A percentile compares a stretch with the other conserved stretches of the same genome.
These are phyloP conservation scores for Aspergillus pseudoglaucus DNA, from an alignment of 2,329 filamentous ascomycete genomes.

Conservation along the genomic window DNA sequence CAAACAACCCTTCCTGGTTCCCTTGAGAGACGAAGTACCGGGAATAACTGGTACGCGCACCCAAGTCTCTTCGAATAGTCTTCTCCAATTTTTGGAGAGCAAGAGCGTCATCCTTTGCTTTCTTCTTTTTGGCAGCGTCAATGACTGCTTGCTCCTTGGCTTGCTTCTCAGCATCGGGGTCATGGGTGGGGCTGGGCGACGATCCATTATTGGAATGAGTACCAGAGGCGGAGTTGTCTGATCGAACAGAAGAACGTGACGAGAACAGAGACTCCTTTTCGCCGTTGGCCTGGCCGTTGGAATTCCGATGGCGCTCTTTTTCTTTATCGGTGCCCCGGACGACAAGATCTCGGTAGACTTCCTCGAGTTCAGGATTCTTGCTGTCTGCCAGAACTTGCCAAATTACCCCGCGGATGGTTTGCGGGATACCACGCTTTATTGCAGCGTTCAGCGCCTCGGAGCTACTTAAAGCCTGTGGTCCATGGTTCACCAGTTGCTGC, in stretches of 20 bases:
- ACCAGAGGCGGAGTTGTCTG: constrained; percentile 61
- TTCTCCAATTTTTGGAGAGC: constrained; percentile 81
- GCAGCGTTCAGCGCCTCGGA: constrained; percentile 83
- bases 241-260: constrained; percentile 78
- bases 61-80: constrained; percentile 81
- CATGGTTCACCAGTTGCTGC: constrained; percentile 93
- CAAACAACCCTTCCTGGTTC: constrained; percentile 88
- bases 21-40: constrained; percentile 89
- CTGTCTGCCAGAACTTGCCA: constrained; percentile 97
- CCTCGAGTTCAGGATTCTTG: constrained; percentile 84
- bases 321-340: constrained; percentile 76
- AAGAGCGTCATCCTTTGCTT: constrained; percentile 68
- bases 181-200: constrained; percentile 51
- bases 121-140: constrained; percentile 66
- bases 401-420: constrained; percentile 92
- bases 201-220: constrained; percentile 47
- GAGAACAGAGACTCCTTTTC: constrained; percentile 64
- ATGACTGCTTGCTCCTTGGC: constrained; percentile 59
- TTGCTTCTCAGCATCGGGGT: constrained; percentile 58
- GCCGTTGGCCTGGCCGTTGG: constrained; percentile 47
- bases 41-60: constrained; percentile 88
- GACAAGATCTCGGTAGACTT: constrained; percentile 75
- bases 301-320: constrained; percentile 51
- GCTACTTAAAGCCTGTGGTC: constrained; percentile 80
- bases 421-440: constrained; percentile 88